Evolutionary conservation across 495 filamentous ascomycete species (phyloP), one percentile per base, ranked within the genome.

Genomic region (Penicillium flavigenum): DNA sequence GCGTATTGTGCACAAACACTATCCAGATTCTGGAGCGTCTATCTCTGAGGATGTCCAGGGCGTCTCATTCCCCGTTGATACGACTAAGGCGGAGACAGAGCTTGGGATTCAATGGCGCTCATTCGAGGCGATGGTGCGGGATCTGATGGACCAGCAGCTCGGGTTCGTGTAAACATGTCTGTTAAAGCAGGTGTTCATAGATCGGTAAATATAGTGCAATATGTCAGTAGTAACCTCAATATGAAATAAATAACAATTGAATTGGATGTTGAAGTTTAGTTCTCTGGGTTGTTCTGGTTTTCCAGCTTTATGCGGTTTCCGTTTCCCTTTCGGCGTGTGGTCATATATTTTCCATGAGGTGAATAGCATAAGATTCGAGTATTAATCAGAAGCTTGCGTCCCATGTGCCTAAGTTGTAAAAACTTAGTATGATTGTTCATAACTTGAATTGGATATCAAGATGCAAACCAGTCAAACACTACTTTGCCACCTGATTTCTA

Each of bases 61-160:
- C 3, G 43, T 43, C 31, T 77, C 75, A 51, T 79, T 74, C 1
- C 78, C 83, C 22, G 81, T 70, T 0, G 81, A 81, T 4, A 79
- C 77, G 39, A 86, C 84, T 8, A 89, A 73, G n/a, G 83, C 84
- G 4, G 65, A 75, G 58, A 62, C 39, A 20, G 69, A 71, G 4
- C 55, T 76, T 47, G 72, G 70, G 20, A 68, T 78, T 27, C 38
- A 68, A 50, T 76, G 69, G 68, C 63, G 63, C 10, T 54, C 60
- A 17, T 53, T 65, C 34, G 67, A 75, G 42, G 54, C 68, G 48
- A 74, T 72, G 24, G 49, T 76, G 1, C 45, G 51, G 32, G 66
- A 73, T n/a, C 53, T 78, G 27, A 58, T 77, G 57, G 68, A 76
- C 51, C 71, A 76, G 57, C 74, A 76, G 54, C 44, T 73, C 8